A percentile compares a stretch with the other conserved stretches of the same genome.
Conservation (phyloP, 202 grass and related monocot species). For the Schoenoplectus triqueter region DNA sequence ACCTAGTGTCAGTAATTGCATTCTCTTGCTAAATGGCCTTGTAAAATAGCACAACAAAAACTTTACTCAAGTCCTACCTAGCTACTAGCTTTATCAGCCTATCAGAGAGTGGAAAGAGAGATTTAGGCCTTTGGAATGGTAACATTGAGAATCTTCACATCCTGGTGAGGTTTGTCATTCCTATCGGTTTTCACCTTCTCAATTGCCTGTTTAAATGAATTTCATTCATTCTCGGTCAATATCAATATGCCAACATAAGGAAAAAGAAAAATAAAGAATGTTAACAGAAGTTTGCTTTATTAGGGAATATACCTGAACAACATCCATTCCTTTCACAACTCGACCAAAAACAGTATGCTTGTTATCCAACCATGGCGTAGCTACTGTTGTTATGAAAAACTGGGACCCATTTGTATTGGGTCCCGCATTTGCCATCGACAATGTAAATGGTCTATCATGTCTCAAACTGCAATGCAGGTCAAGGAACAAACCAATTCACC, state of each 20-base stretch:
- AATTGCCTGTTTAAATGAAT: slow-evolving; percentile 62
- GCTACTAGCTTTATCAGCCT: background rate
- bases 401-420: slow-evolving; percentile 96
- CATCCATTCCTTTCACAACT: slow-evolving; percentile 99
- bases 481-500: slow-evolving; percentile 19
- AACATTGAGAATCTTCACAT: slow-evolving; percentile 98
- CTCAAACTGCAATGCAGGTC: slow-evolving; percentile 73
- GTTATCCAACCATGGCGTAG: slow-evolving; percentile 98
- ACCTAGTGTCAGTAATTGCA: slow-evolving; percentile 6
- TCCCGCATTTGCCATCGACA: slow-evolving; percentile 99
- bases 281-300: slow-evolving; percentile 19
- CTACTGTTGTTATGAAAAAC: slow-evolving; percentile 98
- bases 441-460: slow-evolving; percentile 94
- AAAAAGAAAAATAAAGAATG: slow-evolving; percentile 18
- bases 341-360: slow-evolving; percentile 97
- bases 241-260: slow-evolving; percentile 26
- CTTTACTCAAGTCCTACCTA: slow-evolving; percentile 6
- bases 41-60: background rate
- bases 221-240: slow-evolving; percentile 17
- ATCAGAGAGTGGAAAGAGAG: background rate
- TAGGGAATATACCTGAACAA: slow-evolving; percentile 78
- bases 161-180: slow-evolving; percentile 96
- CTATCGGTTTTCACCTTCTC: slow-evolving; percentile 97
- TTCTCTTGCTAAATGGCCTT: slow-evolving; percentile 6
- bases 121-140: slow-evolving; percentile 84